Percentiles rank a stretch among this genome's conserved stretches.
Evolutionary conservation across 345 rosid genomes (phyloP).

Genomic region (Moricandia moricandioides): DNA sequence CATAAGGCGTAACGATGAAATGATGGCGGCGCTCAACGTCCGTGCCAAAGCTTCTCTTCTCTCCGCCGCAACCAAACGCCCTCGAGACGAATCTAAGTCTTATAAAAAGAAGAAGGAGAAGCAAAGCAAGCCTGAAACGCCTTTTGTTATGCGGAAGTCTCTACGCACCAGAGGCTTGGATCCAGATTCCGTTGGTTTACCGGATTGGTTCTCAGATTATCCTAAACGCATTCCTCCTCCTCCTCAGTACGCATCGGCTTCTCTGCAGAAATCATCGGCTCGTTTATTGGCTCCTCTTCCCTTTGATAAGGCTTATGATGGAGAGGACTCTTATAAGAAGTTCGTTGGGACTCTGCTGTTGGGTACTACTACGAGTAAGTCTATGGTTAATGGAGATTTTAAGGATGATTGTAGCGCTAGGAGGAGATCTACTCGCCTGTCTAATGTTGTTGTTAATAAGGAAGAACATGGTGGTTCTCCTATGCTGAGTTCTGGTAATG

Average conservation of each 20-base stretch:
- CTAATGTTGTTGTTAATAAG: neutral
- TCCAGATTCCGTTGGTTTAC: slow-evolving; percentile 56
- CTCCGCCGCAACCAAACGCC: slow-evolving; percentile 55
- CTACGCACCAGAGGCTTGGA: slow-evolving; percentile 64
- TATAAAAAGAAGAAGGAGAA: slow-evolving; percentile 46
- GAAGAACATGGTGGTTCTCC: neutral
- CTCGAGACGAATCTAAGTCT: slow-evolving; percentile 40
- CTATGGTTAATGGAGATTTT: slow-evolving; percentile 3
- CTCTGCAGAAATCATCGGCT: slow-evolving; percentile 19
- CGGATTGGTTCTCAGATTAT: slow-evolving; percentile 23
- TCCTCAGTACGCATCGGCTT: neutral
- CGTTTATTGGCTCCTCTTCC: slow-evolving; percentile 45
- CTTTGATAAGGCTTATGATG: slow-evolving; percentile 42
- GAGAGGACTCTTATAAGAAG: slow-evolving; percentile 31
- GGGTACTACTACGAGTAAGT: slow-evolving; percentile 21
- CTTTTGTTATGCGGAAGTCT: slow-evolving; percentile 58
- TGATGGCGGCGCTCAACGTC: slow-evolving; percentile 74
- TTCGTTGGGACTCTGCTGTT: slow-evolving; percentile 41
- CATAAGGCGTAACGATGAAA: slow-evolving; percentile 68
- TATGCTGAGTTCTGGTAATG: neutral
- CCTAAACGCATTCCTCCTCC: neutral
- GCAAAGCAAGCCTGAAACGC: slow-evolving; percentile 43
- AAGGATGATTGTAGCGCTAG: slow-evolving; percentile 2
- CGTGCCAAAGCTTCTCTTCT: slow-evolving; percentile 53
- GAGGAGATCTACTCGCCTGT: neutral